Evolutionary conservation across 2,329 filamentous ascomycete genomes (phyloP).

Genomic region (Bisporella sp.): DNA sequence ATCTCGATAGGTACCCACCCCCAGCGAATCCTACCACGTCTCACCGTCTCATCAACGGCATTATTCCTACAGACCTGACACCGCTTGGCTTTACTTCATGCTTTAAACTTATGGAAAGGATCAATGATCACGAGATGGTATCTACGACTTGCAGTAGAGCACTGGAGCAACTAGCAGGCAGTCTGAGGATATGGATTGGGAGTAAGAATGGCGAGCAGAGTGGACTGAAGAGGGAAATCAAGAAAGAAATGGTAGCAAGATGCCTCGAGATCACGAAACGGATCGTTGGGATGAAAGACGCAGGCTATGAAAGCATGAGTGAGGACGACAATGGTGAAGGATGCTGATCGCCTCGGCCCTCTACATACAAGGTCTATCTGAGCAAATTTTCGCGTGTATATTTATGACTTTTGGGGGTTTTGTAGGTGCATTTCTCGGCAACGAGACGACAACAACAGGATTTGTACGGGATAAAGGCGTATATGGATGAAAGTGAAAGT

Average conservation of each 20-base stretch:
- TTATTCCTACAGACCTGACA: slow-evolving; percentile 35
- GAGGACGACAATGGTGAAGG: slow-evolving; percentile 29
- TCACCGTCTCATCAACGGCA: slow-evolving; percentile 41
- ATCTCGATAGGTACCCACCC: slow-evolving; percentile 41
- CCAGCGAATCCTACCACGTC: slow-evolving; percentile 36
- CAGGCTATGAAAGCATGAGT: slow-evolving; percentile 52
- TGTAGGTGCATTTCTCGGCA: too few relatives aligned
- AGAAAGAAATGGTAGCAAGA: slow-evolving; percentile 46
- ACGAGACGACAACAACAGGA: too few relatives aligned
- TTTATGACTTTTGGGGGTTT: too few relatives aligned
- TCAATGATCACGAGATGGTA: slow-evolving; percentile 40
- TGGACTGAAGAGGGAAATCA: slow-evolving; percentile 44
- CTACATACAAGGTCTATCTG: too few relatives aligned
- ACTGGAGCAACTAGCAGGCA: slow-evolving; percentile 50
- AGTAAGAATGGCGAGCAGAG: slow-evolving; percentile 42
- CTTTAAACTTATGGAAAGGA: slow-evolving; percentile 49
- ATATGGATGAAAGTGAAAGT: too few relatives aligned
- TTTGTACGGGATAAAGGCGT: too few relatives aligned
- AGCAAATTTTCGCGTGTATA: too few relatives aligned
- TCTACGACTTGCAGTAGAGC: slow-evolving; percentile 39
- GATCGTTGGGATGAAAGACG: slow-evolving; percentile 55
- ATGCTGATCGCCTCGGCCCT: slow-evolving; percentile 14
- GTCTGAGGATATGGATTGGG: slow-evolving; percentile 55
- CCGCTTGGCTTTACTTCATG: slow-evolving; percentile 54
- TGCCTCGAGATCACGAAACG: slow-evolving; percentile 50